phyloP scores from a whole-genome alignment of 1,139 yeast genomes.

The Yamadazyma spencermartinsiae region DNA sequence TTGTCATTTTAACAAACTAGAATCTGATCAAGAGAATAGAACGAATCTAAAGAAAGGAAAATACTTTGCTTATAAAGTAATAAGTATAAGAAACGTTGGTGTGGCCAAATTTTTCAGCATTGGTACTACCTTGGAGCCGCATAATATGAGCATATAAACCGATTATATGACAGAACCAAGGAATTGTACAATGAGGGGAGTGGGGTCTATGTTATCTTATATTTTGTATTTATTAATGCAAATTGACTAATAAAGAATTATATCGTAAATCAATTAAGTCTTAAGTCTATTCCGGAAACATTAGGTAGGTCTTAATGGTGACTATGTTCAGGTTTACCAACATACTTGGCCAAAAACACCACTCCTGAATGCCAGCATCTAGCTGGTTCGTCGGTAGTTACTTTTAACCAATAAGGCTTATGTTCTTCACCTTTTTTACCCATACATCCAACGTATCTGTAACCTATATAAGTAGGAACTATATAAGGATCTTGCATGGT shows the following conservation, averaged over 20 bases:
- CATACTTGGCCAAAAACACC: slow-evolving; percentile 84
- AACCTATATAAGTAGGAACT: slow-evolving; percentile 87
- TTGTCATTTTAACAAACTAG: slow-evolving; percentile 5
- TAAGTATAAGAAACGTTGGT: too few relatives aligned
- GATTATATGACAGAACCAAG: too few relatives aligned
- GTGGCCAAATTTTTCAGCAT: too few relatives aligned
- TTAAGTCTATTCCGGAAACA: slow-evolving; percentile 2
- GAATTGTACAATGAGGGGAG: too few relatives aligned
- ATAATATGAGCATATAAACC: too few relatives aligned
- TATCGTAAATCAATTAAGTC: slow-evolving; percentile 6
- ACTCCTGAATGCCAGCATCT: slow-evolving; percentile 99
- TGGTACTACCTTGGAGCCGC: too few relatives aligned
- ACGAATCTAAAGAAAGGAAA: neutral
- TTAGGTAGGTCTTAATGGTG: slow-evolving; percentile 35
- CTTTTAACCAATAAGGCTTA: slow-evolving; percentile 90
- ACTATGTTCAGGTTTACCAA: slow-evolving; percentile 76
- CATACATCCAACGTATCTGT: slow-evolving; percentile 96
- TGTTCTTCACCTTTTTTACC: slow-evolving; percentile 92
- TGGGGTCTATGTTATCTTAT: neutral
- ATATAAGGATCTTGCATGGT: slow-evolving; percentile 84
- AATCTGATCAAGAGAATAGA: neutral
- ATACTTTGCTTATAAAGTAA: too few relatives aligned
- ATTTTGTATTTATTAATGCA: slow-evolving; percentile 11
- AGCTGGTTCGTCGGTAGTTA: slow-evolving; percentile 76
- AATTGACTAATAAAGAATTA: slow-evolving; percentile 10